These are phyloP conservation scores for Didymella keratinophila DNA, from an alignment of 2,329 filamentous ascomycete genomes.

Conservation along the genomic window DNA sequence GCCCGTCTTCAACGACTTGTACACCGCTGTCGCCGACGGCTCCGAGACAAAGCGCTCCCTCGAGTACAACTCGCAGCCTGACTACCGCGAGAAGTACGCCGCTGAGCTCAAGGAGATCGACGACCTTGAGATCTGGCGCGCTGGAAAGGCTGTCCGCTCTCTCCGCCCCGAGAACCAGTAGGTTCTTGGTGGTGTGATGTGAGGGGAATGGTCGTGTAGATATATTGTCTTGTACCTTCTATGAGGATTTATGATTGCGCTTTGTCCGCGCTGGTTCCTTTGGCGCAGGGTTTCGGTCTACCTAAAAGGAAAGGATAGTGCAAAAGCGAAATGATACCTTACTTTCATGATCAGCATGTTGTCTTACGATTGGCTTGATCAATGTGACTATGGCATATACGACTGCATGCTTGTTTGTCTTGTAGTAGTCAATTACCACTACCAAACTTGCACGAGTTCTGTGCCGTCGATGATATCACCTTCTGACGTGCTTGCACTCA, in stretches of 20 bases:
- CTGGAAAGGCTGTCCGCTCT: slow-evolving; percentile 90
- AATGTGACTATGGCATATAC: too few relatives aligned
- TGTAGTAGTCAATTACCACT: too few relatives aligned
- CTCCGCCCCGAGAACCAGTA: slow-evolving; percentile 53
- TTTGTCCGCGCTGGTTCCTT: slow-evolving; percentile 17
- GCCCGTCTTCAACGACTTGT: slow-evolving; percentile 97
- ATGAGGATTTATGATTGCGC: slow-evolving; percentile 9
- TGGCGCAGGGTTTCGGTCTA: slow-evolving; percentile 17
- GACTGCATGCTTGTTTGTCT: too few relatives aligned
- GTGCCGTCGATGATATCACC: too few relatives aligned
- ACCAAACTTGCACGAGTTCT: too few relatives aligned
- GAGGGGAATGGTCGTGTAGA: slow-evolving; percentile 8
- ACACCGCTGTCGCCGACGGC: slow-evolving; percentile 90
- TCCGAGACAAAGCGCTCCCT: slow-evolving; percentile 95
- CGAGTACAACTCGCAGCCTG: slow-evolving; percentile 93
- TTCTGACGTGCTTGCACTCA: too few relatives aligned
- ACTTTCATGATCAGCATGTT: slow-evolving; percentile 9
- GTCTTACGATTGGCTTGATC: too few relatives aligned
- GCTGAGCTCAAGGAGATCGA: slow-evolving; percentile 99
- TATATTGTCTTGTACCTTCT: slow-evolving; percentile 14
- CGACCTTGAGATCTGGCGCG: slow-evolving; percentile 97
- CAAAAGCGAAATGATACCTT: slow-evolving; percentile 20
- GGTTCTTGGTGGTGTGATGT: slow-evolving; percentile 1
- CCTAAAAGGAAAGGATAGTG: slow-evolving; percentile 3
- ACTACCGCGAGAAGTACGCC: slow-evolving; percentile 98